These are phyloP conservation scores for Thraustotheca clavata DNA, from an alignment of 352 stramenopile genomes.

Conservation along the genomic window DNA sequence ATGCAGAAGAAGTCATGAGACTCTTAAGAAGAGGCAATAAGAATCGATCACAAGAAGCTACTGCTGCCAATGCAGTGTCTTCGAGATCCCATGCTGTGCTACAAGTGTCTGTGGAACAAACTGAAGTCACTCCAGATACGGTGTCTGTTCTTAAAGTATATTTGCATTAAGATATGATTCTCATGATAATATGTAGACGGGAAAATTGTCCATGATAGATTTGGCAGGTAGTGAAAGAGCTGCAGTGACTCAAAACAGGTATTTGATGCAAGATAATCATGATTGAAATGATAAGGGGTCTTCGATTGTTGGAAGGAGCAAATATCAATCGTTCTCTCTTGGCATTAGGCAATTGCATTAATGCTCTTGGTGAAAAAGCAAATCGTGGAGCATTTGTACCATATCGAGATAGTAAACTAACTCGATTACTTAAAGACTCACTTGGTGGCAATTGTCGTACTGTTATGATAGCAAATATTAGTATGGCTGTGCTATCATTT, in stretches of 20 bases:
- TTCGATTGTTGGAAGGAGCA: conserved; percentile 80
- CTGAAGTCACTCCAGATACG: conserved; percentile 32
- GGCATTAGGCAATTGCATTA: conserved; percentile 90
- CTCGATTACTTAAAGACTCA: conserved; percentile 83
- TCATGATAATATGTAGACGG: conserved; percentile 40
- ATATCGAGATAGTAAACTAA: conserved; percentile 87
- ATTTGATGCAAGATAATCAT: background rate
- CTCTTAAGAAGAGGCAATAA: conserved; percentile 80
- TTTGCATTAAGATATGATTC: background rate
- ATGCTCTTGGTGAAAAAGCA: conserved; percentile 80
- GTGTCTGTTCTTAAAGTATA: conserved; percentile 25
- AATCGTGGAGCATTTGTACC: conserved; percentile 69
- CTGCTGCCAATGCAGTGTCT: conserved; percentile 79
- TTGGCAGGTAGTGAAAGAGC: conserved; percentile 87
- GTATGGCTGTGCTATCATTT: conserved; percentile 59
- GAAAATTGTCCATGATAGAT: conserved; percentile 87
- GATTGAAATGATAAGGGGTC: conserved; percentile 25
- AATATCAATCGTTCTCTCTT: conserved; percentile 91
- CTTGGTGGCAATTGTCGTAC: conserved; percentile 90
- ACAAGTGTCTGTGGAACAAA: conserved; percentile 74
- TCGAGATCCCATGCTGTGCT: conserved; percentile 86
- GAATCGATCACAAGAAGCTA: conserved; percentile 82
- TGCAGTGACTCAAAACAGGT: conserved; percentile 81
- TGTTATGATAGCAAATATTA: conserved; percentile 92
- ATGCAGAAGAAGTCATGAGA: conserved; percentile 78